phyloP scores from a whole-genome alignment of 176 grass and related monocot species.

The Rhynchospora breviuscula region DNA sequence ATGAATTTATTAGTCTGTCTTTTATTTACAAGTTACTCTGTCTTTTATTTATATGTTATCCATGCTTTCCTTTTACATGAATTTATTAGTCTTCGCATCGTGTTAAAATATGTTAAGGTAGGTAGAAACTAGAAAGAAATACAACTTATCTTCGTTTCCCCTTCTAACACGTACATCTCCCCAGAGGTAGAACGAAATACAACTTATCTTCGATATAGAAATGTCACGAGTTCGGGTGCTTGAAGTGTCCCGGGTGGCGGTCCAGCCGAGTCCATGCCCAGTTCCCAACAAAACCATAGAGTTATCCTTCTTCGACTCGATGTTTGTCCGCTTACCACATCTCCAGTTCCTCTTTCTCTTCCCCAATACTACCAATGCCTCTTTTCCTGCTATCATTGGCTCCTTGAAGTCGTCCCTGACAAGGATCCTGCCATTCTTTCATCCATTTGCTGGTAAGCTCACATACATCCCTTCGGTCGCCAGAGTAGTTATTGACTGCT shows the following conservation, averaged over 20 bases:
- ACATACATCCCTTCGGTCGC: background rate
- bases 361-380: background rate
- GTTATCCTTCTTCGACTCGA: constrained; percentile 9
- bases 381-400: background rate
- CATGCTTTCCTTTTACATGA: no score
- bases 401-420: constrained; percentile 10
- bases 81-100: no score
- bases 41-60: no score
- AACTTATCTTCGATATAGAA: background rate
- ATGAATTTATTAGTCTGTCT: no score
- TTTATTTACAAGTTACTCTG: no score
- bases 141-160: no score
- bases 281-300: background rate
- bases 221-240: background rate
- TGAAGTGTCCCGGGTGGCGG: background rate
- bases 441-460: constrained; percentile 16
- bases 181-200: background rate
- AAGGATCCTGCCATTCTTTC: constrained; percentile 1
- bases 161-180: no score
- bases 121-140: no score
- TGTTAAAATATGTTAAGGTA: no score
- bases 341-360: constrained; percentile 10
- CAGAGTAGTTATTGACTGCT: background rate
- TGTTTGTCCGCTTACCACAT: background rate
- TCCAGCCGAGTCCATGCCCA: constrained; percentile 5